phyloP scores from a whole-genome alignment of 2,329 filamentous ascomycete species.

The Aschersonia sp. region DNA sequence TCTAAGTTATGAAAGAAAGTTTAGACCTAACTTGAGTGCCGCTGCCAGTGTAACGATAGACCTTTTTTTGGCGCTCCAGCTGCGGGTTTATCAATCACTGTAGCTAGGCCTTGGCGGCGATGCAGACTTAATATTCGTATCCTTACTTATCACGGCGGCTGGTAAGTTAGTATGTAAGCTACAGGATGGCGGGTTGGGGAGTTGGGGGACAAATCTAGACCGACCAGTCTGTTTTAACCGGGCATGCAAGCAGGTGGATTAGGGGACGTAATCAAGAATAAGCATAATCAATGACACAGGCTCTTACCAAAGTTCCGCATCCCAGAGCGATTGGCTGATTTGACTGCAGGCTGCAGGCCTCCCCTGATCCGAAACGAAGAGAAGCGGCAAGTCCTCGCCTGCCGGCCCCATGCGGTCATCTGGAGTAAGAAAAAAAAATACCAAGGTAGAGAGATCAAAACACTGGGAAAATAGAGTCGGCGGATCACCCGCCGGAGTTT shows the following conservation, averaged over 20 bases:
- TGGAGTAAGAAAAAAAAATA: neutral
- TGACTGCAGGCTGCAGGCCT: neutral
- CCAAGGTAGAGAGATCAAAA: neutral
- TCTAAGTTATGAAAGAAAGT: no score
- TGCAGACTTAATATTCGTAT: neutral
- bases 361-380: neutral
- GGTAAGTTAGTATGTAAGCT: neutral
- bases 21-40: no score
- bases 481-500: neutral
- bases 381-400: neutral
- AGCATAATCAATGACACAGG: neutral
- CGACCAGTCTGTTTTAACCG: neutral
- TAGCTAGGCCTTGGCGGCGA: neutral
- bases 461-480: neutral
- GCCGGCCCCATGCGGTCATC: neutral
- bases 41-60: neutral
- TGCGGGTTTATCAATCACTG: neutral
- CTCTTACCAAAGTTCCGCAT: neutral
- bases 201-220: neutral
- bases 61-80: neutral
- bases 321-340: neutral
- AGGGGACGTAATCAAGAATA: neutral
- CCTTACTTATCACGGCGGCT: neutral
- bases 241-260: neutral
- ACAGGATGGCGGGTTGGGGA: neutral